Base-by-base conservation (phyloP, 768 basidiomycete genomes). In the Mycena sanguinolenta region DNA sequence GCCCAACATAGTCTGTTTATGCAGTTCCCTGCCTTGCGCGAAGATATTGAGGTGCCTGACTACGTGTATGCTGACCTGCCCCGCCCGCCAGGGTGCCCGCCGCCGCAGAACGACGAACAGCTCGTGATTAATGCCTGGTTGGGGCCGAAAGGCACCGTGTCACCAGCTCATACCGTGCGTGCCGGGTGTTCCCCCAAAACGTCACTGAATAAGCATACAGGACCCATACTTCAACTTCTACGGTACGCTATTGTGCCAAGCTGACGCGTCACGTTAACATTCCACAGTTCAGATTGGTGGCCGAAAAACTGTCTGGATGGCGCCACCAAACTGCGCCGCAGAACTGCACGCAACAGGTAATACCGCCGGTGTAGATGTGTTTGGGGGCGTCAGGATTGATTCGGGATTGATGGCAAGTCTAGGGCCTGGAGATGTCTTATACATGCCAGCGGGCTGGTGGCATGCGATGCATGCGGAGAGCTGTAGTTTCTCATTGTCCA, bases 211-310 rank as follows among this genome's bases (percentile, higher is more conserved):
- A 60, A 53, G 52, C 55, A 57, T 63, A 54, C 67, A 97, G 95
- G 97, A 99, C 77, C 97, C 97, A 4, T 98, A 91, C 81, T 95
- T 89, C 82, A 99, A 99, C 78, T 87, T 92, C 71, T 99, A 95
- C 78, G 90, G 96, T 96, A 80, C 54, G 69, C 63, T 58, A 10
- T 3, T 39, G 49, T 55, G 30, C 39, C 32, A 34, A 30, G 13
- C 32, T 8, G 61, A 67, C 75, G 28, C 19, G n/a, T 46, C 32
- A 34, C 10, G 44, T 60, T 68, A 54, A 69, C 60, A 57, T 28
- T 62, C 10, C 58, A 8, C 73, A 96, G 96, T 92, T 0, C 98
- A 99, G 83, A 87, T 98, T 8, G 91, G 94, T 17, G 97, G 98
- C 30, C 81, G 84, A 32, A 99, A 99, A 82, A 93, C 91, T 8